A percentile compares a stretch with the other conserved stretches of the same genome.
Conservation (phyloP, 768 basidiomycete genomes). For the Suillus spraguei region DNA sequence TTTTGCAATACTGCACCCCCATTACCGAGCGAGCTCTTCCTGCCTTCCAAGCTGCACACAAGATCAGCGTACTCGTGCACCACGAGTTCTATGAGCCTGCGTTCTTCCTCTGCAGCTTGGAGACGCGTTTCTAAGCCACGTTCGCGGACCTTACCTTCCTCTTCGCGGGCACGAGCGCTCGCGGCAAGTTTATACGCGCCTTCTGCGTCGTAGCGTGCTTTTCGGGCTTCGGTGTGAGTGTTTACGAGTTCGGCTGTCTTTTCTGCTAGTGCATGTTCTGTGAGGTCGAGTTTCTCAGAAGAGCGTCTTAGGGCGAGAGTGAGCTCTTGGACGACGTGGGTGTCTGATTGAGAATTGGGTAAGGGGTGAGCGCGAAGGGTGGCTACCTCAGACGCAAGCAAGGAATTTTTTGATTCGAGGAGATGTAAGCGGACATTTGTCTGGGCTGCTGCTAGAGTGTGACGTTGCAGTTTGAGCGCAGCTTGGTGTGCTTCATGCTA, state of each 20-base stretch:
- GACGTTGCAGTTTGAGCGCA: conserved; percentile 67
- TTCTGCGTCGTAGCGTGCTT: conserved; percentile 45
- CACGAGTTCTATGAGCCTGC: conserved; percentile 61
- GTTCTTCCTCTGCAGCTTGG: conserved; percentile 55
- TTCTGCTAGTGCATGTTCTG: conserved; percentile 55
- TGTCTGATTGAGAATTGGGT: conserved; percentile 35
- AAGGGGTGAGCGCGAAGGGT: conserved; percentile 58
- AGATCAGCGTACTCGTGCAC: conserved; percentile 77
- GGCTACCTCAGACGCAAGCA: conserved; percentile 55
- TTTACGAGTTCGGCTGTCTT: conserved; percentile 51
- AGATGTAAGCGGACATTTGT: conserved; percentile 47
- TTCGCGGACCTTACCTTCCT: conserved; percentile 52
- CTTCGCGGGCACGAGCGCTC: conserved; percentile 54
- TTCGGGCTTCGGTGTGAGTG: conserved; percentile 44
- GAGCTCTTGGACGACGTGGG: conserved; percentile 45
- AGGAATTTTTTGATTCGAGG: conserved; percentile 62
- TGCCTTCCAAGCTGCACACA: conserved; percentile 63
- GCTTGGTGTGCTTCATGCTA: conserved; percentile 72
- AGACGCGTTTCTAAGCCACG: conserved; percentile 48
- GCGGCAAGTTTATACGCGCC: conserved; percentile 59
- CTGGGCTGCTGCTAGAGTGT: conserved; percentile 44
- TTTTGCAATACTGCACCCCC: conserved; percentile 13
- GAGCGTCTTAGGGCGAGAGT: conserved; percentile 69
- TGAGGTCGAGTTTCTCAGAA: conserved; percentile 65
- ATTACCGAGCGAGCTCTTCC: conserved; percentile 28